These are phyloP conservation scores for Gonium pectorale DNA, from an alignment of 139 green algal species.

Conservation along the genomic window DNA sequence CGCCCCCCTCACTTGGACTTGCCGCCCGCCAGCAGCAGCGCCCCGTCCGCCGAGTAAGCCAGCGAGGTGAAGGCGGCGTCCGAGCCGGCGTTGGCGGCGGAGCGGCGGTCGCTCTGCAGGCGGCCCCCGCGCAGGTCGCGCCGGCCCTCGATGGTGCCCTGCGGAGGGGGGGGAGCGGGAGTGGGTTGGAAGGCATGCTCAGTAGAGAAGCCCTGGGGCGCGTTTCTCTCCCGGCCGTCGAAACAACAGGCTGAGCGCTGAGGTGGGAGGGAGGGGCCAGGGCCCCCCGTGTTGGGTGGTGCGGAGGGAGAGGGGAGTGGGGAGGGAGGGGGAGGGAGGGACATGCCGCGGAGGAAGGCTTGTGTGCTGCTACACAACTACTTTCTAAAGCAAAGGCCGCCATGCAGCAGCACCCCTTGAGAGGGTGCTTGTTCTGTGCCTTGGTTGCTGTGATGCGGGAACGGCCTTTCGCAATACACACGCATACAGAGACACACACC, in stretches of 20 bases:
- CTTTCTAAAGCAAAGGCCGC: too few species aligned
- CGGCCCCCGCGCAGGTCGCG: conserved; percentile 90
- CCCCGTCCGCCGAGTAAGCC: conserved; percentile 91
- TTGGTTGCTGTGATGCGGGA: too few species aligned
- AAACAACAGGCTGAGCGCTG: too few species aligned
- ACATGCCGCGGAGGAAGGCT: too few species aligned
- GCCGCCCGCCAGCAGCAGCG: conserved; percentile 88
- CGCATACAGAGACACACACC: neutral
- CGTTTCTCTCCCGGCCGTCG: too few species aligned
- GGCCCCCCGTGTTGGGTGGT: too few species aligned
- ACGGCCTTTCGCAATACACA: neutral
- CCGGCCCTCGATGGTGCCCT: conserved; percentile 87
- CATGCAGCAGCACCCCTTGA: too few species aligned
- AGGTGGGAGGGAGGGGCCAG: too few species aligned
- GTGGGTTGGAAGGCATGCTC: too few species aligned
- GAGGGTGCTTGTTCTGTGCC: too few species aligned
- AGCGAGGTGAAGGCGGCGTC: conserved; percentile 89
- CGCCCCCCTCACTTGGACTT: conserved; percentile 40
- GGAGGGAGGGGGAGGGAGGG: neutral
- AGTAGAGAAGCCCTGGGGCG: too few species aligned
- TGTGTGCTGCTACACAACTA: too few species aligned
- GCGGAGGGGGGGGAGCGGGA: neutral
- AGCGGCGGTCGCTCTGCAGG: conserved; percentile 75
- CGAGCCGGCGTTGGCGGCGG: conserved; percentile 74
- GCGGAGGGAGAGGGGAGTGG: neutral